A percentile compares a stretch with the other conserved stretches of the same genome.
Conservation (phyloP, 306 rosid species). For the Cucumis hystrix region DNA sequence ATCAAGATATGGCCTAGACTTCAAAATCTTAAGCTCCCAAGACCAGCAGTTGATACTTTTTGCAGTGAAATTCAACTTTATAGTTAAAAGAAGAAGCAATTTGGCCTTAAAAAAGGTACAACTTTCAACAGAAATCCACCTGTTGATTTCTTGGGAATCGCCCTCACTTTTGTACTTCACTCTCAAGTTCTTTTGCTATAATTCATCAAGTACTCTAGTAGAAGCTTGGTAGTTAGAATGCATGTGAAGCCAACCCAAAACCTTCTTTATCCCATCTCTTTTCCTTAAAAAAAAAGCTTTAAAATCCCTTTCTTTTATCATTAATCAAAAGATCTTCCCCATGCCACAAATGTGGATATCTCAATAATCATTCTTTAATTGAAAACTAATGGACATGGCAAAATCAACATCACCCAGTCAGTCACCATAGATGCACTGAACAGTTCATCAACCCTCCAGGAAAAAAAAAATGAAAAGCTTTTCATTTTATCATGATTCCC, state of each 20-base stretch:
- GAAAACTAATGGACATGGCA: not conserved
- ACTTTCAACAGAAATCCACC: not conserved
- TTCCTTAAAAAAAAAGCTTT: not conserved
- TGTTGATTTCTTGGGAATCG: not conserved
- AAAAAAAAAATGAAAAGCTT: constrained; percentile 7
- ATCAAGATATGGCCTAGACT: no score
- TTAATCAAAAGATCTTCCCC: not conserved
- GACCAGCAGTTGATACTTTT: not conserved
- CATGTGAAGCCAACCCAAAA: constrained; percentile 15
- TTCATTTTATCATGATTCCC: constrained; percentile 31
- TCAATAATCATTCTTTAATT: not conserved
- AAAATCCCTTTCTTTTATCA: not conserved
- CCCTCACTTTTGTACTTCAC: not conserved
- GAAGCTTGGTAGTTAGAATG: constrained; percentile 9
- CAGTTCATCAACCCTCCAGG: not conserved
- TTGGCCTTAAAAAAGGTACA: not conserved
- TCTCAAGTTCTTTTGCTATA: not conserved
- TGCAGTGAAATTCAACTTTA: no score
- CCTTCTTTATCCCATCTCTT: not conserved
- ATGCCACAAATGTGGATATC: constrained; percentile 1
- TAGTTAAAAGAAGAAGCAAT: not conserved
- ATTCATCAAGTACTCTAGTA: constrained; percentile 11
- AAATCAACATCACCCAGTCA: constrained; percentile 10
- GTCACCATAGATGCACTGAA: not conserved
- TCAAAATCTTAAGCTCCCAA: not conserved